Evolutionary conservation across 2,329 filamentous ascomycete genomes (phyloP), one percentile per base, ranked within the genome.

Genomic region (Lojkania enalia): DNA sequence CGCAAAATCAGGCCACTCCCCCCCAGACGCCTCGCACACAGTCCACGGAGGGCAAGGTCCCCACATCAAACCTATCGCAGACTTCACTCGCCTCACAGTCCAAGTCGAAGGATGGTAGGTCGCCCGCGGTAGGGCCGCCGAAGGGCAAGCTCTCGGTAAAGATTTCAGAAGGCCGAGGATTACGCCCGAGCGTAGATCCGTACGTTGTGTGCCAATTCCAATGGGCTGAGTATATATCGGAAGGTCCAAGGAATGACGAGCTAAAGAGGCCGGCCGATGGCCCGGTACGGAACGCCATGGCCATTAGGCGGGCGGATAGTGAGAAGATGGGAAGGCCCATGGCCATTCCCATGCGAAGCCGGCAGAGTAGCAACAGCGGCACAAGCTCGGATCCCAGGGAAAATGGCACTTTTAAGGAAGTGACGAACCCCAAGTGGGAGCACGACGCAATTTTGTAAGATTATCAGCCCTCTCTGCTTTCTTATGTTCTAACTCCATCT

Each of bases 201-300:
- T 99, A 99, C 62, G 89, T 96, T 40, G 90, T 99, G 9, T 95
- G 88, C 47, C 91, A 96, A 19, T 99, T 97, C 64, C 94, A 99
- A 69, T 88, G 90, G 68, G 96, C 92, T 64, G 94, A 99, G 70
- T 86, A 95, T 59, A 96, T 99, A 44, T 97, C 94, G 1, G 86
- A 88, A 44, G 90, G 90, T 2, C 88, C 91, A 11, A 82, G 85
- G 54, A 76, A 75, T 42, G 79, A 83, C 46, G 80, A 80, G 25
- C 39, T 52, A 6, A 85, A 43, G 63, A 78, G 59, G 41, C 21
- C 19, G 12, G 30, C 9, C 14, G 59, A 61, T 39, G 37, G 29
- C 5, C 3, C 7, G 7, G 38, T 39, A 20, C 55, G 59, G 6
- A 46, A 43, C 15, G 70, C 72, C 15, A 73, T 78, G 42, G 70